Evolutionary conservation across 2,329 filamentous ascomycete species (phyloP).

Genomic region (Alternaria rosae): DNA sequence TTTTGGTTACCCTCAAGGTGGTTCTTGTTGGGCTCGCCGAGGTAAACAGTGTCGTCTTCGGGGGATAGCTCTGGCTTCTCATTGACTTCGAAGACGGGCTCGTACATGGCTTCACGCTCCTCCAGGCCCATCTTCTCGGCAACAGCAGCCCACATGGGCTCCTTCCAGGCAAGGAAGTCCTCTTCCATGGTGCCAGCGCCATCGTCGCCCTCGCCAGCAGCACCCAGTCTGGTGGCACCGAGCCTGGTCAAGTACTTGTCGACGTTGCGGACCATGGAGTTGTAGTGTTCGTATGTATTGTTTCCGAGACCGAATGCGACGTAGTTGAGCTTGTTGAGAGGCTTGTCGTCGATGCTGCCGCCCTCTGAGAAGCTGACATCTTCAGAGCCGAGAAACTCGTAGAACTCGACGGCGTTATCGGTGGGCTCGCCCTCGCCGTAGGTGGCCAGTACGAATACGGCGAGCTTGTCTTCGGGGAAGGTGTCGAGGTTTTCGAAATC

Average conservation of each 20-base stretch:
- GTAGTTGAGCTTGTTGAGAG: conserved; percentile 85
- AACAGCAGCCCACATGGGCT: conserved; percentile 95
- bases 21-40: conserved; percentile 95
- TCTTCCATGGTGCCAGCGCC: conserved; percentile 99
- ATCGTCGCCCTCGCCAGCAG: conserved; percentile 94
- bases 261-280: conserved; percentile 95
- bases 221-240: conserved; percentile 83
- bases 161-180: conserved; percentile 98
- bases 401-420: conserved; percentile 98
- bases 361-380: conserved; percentile 81
- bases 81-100: conserved; percentile 85
- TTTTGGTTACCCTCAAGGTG: conserved; percentile 85
- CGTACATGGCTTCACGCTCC: conserved; percentile 95
- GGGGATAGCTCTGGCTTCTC: conserved; percentile 76
- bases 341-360: conserved; percentile 66
- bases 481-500: conserved; percentile 93
- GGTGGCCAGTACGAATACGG: conserved; percentile 94
- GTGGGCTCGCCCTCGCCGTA: conserved; percentile 99
- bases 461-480: conserved; percentile 87
- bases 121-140: conserved; percentile 84
- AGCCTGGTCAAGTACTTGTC: conserved; percentile 81
- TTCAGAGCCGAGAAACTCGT: conserved; percentile 89
- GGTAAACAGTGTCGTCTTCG: conserved; percentile 83
- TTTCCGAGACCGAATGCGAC: conserved; percentile 97
- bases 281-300: conserved; percentile 99